phyloP scores from a whole-genome alignment of 495 filamentous ascomycete species.

The Achaetomiella virescens region DNA sequence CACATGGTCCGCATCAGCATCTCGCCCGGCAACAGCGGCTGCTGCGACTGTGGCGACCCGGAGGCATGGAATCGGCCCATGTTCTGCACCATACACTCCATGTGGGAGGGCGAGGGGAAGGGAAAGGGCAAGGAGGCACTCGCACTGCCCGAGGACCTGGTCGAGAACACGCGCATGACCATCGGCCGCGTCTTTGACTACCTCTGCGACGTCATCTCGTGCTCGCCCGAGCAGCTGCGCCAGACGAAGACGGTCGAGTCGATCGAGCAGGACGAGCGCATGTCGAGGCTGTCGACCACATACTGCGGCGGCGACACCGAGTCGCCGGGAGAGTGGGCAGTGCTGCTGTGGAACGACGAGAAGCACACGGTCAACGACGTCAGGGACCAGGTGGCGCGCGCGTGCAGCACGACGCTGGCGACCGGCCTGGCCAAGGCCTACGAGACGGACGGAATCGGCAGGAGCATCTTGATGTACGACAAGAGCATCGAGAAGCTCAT shows the following conservation, averaged over 20 bases:
- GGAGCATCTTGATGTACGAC: slow-evolving; percentile 74
- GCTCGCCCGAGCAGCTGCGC: slow-evolving; percentile 90
- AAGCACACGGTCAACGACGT: slow-evolving; percentile 97
- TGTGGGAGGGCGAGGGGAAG: slow-evolving; percentile 48
- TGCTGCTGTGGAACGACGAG: slow-evolving; percentile 97
- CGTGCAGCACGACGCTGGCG: slow-evolving; percentile 63
- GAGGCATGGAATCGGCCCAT: slow-evolving; percentile 88
- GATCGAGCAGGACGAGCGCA: slow-evolving; percentile 73
- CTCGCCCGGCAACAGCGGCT: slow-evolving; percentile 85
- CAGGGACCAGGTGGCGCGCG: slow-evolving; percentile 77
- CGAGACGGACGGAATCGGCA: slow-evolving; percentile 80
- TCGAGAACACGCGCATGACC: slow-evolving; percentile 71
- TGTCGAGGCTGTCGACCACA: slow-evolving; percentile 64
- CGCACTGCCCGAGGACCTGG: slow-evolving; percentile 63
- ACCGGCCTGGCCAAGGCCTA: slow-evolving; percentile 72
- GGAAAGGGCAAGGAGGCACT: slow-evolving; percentile 58
- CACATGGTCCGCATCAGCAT: slow-evolving; percentile 83
- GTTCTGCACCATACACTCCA: slow-evolving; percentile 88
- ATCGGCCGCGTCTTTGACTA: slow-evolving; percentile 84
- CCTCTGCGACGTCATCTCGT: slow-evolving; percentile 94
- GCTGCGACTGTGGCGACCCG: slow-evolving; percentile 92
- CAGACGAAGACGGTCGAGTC: slow-evolving; percentile 72
- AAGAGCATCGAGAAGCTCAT: slow-evolving; percentile 65
- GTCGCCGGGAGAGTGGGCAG: slow-evolving; percentile 61
- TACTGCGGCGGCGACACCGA: slow-evolving; percentile 61